Base-by-base conservation (phyloP, 495 filamentous ascomycete genomes). In the Beverwykella pulmonaria region DNA sequence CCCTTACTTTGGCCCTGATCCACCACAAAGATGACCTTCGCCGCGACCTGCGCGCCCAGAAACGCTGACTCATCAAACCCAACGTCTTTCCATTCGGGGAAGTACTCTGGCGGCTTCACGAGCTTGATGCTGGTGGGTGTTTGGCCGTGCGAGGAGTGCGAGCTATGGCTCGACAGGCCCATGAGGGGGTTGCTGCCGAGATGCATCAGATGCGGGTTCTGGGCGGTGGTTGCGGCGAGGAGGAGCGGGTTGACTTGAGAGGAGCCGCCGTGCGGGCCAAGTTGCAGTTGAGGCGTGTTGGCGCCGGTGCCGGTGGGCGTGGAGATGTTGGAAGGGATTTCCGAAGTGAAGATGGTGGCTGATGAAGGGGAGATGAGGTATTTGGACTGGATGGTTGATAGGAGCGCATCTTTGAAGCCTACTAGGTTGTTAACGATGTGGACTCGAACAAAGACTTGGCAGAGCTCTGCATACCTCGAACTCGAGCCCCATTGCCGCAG, bases 321-420 rank as follows among this genome's bases (percentile, higher is more conserved):
- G 48, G 89, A 90, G 73, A 96, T 83, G 76, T 92, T 91, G 0
- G 90, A 94, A 20, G 92, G 92, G 34, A 98, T 86, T 77, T 98
- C 94, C 49, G 91, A 95, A 36, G 92, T 96, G 82, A 98, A 98
- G 72, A 98, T 98, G 36, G 92, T 97, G 23, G 89, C 92, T 1
- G 87, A 87, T 46, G 90, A 93, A 0, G 94, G 94, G 4, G 92
- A 93, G 61, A 98, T 89, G 39, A 96, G 81, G 74, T 94, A 95
- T 69, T 92, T 93, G 63, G 87, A 84, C 30, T 85, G 85, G 22
- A 98, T 82, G 0, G 88, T 92, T 34, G 86, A 80, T 44, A 97
- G 75, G 41, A 98, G 82, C 53, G 94, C 89, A 56, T 96, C 92
- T 71, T 90, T 93, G 76, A 98, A 92, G 69, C 79, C 88, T 88